Evolutionary conservation across 2,329 filamentous ascomycete genomes (phyloP), one percentile per base, ranked within the genome.

Genomic region (Sodiomyces alkalinus): DNA sequence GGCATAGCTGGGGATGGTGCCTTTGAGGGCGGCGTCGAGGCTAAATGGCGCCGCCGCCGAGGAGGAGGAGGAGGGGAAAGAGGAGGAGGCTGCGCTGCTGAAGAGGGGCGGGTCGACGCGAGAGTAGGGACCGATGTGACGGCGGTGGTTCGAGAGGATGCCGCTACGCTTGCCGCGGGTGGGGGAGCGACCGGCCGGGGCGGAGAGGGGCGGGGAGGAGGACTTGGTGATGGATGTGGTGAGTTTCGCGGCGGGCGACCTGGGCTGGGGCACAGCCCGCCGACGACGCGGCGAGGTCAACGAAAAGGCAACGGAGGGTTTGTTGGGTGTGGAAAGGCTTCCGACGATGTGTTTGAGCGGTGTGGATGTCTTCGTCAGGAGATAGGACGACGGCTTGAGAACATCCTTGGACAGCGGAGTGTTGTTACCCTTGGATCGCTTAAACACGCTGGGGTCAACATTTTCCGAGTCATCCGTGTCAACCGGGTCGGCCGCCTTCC

Each of bases 151-250:
- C 28, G 69, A 72, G 22, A 83, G 61, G 37, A 83, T 70, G 28
- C 73, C 70, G 17, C 74, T 60, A 34, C 74, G 70, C 55, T 82
- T 85, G 43, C 53, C 53, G 28, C 76, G 61, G n/a, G 67, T 79
- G 3, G 83, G 82, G 3, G 82, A 90, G 36, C 83, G 80, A 26
- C 83, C 80, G 40, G 80, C 80, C 22, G 79, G 77, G n/a, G 77
- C 71, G 26, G 71, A 62, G 12, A 70, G 55, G 9, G 73, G 65
- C n/a, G n/a, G n/a, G n/a, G n/a, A n/a, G 10, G 67, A 58, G 1
- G 69, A 61, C 37, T 59, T 61, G 35, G 57, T 40, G 34, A 55
- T 46, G 31, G 41, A 44, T 6, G 55, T 53, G 47, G 55, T 61
- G 31, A 65, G 40, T 40, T 55, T 66, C 22, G 53, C 39, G 29